A percentile compares a stretch with the other conserved stretches of the same genome.
phyloP scores from a whole-genome alignment of 2,329 filamentous ascomycete species.

The Penicillium sp. region DNA sequence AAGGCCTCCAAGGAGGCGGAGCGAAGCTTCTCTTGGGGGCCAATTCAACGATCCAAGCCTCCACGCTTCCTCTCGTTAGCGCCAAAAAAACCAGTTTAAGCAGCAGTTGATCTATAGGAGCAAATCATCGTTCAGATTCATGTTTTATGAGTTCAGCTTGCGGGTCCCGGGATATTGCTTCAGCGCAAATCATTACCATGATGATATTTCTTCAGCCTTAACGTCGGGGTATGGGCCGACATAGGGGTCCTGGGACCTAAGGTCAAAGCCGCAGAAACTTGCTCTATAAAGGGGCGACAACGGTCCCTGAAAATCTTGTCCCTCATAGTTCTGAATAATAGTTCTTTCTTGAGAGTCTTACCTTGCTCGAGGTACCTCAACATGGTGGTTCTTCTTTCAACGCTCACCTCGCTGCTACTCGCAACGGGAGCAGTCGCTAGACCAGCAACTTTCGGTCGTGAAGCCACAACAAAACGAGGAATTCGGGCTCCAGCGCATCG shows the following conservation, averaged over 20 bases:
- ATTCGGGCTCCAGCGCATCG: constrained; percentile 9
- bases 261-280: not conserved
- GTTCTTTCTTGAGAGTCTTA: not conserved
- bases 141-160: not conserved
- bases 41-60: not conserved
- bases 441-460: not conserved
- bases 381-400: constrained; percentile 9
- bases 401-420: constrained; percentile 1
- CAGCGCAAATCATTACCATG: not conserved
- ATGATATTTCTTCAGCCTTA: not conserved
- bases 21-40: constrained; percentile 6
- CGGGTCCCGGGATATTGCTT: not conserved
- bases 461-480: not conserved
- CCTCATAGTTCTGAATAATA: not conserved
- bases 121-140: not conserved
- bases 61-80: not conserved
- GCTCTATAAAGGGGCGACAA: not conserved
- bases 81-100: not conserved
- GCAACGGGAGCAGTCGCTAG: constrained; percentile 5
- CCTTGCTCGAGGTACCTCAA: not conserved
- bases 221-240: not conserved
- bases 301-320: not conserved
- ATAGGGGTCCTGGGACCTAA: not conserved
- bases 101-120: not conserved
- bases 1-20: not conserved